Conservation (phyloP, 441 rosid species). For the Jatropha multifida region DNA sequence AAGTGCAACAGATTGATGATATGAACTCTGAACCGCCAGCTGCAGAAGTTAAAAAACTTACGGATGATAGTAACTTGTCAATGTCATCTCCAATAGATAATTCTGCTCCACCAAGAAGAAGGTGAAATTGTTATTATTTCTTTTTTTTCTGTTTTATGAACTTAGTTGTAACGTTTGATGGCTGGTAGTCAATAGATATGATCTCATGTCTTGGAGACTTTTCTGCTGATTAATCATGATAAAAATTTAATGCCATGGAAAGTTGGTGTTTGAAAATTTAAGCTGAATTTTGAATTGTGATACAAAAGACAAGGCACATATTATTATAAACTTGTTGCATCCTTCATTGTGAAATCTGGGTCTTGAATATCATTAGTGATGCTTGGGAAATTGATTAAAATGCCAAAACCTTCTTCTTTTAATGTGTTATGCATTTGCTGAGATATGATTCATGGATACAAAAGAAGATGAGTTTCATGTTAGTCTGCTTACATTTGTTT, state of each 20-base stretch:
- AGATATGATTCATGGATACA: neutral
- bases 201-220: no score
- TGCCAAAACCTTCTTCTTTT: no score
- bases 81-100: constrained; percentile 38
- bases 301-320: neutral
- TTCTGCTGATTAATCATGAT: neutral
- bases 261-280: neutral
- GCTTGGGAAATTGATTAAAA: neutral
- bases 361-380: neutral
- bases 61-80: constrained; percentile 33
- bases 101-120: constrained; percentile 56
- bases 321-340: neutral
- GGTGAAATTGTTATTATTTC: constrained; percentile 34
- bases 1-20: constrained; percentile 31
- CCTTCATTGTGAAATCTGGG: neutral
- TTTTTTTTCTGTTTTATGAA: neutral
- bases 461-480: constrained; percentile 6
- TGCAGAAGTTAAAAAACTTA: constrained; percentile 26
- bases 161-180: no score
- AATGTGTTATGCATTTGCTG: neutral
- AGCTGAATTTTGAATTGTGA: neutral
- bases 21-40: constrained; percentile 21
- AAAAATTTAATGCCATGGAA: neutral
- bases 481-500: constrained; percentile 25
- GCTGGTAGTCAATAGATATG: no score